A percentile compares a stretch with the other conserved stretches of the same genome.
phyloP scores from a whole-genome alignment of 352 stramenopile species.

The Globisporangium spinosum region DNA sequence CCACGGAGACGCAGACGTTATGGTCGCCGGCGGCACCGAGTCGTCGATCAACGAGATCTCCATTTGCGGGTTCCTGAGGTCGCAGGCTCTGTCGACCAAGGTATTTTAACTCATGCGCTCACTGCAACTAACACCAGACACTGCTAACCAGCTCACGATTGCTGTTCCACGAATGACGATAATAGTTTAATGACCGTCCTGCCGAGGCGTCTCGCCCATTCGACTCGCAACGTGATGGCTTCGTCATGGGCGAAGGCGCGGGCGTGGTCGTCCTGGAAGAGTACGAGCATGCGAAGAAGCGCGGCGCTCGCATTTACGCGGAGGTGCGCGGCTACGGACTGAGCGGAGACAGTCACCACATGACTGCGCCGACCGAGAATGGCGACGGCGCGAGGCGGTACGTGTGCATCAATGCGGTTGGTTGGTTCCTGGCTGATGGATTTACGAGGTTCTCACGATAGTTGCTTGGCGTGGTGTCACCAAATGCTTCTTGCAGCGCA shows the following conservation, averaged over 20 bases:
- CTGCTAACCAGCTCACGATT: background rate
- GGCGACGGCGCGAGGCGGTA: constrained; percentile 60
- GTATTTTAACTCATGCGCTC: constrained; percentile 22
- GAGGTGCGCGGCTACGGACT: constrained; percentile 95
- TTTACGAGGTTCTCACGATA: background rate
- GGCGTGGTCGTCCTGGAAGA: constrained; percentile 73
- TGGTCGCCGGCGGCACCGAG: constrained; percentile 96
- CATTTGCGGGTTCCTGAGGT: constrained; percentile 92
- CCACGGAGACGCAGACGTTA: constrained; percentile 90
- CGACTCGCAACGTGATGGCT: constrained; percentile 92
- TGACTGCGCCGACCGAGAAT: constrained; percentile 66
- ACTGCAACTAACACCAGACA: background rate
- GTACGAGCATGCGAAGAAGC: constrained; percentile 89
- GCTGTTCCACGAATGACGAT: background rate
- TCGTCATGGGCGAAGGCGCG: constrained; percentile 94
- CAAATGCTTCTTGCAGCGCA: constrained; percentile 34
- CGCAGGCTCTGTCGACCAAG: constrained; percentile 93
- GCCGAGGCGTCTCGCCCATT: constrained; percentile 93
- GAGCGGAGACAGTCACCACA: constrained; percentile 95
- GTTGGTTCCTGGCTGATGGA: background rate
- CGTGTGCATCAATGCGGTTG: background rate
- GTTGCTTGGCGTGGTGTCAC: constrained; percentile 47
- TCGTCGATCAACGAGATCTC: constrained; percentile 92
- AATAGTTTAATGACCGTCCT: constrained; percentile 92
- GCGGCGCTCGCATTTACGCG: constrained; percentile 92